phyloP scores from a whole-genome alignment of 202 grass and related monocot genomes.

The Setaria viridis region DNA sequence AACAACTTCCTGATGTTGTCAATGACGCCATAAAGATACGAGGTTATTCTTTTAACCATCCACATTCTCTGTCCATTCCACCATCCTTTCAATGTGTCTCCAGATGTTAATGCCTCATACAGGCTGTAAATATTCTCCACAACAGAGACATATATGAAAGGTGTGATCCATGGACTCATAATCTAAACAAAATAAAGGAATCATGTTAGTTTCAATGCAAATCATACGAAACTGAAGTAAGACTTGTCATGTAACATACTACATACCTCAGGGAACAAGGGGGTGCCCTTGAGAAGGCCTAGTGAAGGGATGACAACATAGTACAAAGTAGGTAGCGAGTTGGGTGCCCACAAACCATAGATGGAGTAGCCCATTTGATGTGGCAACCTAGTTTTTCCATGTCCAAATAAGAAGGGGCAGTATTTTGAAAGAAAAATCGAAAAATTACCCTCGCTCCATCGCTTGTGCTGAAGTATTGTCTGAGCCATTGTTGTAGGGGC shows the following conservation, averaged over 20 bases:
- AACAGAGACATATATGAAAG: constrained; percentile 56
- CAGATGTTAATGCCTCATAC: constrained; percentile 46
- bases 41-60: constrained; percentile 65
- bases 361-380: constrained; percentile 65
- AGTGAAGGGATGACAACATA: constrained; percentile 68
- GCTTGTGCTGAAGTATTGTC: constrained; percentile 72
- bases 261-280: constrained; percentile 61
- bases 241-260: constrained; percentile 29
- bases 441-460: constrained; percentile 78
- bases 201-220: constrained; percentile 32
- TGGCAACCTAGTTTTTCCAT: constrained; percentile 48
- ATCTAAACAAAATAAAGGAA: constrained; percentile 38
- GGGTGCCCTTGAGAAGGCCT: constrained; percentile 62
- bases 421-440: constrained; percentile 65
- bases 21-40: constrained; percentile 50
- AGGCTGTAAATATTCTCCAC: constrained; percentile 52
- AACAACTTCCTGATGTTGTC: constrained; percentile 53
- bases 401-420: constrained; percentile 61
- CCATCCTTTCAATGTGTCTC: constrained; percentile 58
- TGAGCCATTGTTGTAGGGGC: constrained; percentile 61
- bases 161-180: constrained; percentile 55
- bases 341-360: constrained; percentile 67
- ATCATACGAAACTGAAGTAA: constrained; percentile 1
- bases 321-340: constrained; percentile 62
- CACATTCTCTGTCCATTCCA: constrained; percentile 77